Conservation (phyloP, 805 yeast species). For the Wickerhamomyces alni region DNA sequence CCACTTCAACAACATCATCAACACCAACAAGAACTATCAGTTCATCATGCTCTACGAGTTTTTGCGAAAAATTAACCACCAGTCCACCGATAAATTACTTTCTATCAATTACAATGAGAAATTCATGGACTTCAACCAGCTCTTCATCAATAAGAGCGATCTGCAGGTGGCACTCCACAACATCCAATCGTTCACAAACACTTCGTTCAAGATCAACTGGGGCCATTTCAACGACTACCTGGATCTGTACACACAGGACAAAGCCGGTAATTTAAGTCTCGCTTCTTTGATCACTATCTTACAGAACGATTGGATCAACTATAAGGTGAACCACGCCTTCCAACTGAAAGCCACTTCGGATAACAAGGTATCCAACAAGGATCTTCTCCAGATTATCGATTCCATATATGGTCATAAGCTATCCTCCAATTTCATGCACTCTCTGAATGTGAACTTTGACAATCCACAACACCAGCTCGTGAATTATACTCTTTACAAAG, state of each 20-base stretch:
- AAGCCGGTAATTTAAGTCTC: slow-evolving; percentile 4
- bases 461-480: slow-evolving; percentile 25
- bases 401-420: slow-evolving; percentile 33
- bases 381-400: slow-evolving; percentile 27
- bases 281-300: slow-evolving; percentile 31
- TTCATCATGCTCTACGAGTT: slow-evolving; percentile 48
- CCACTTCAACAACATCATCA: slow-evolving; percentile 52
- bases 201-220: slow-evolving; percentile 32
- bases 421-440: slow-evolving; percentile 29
- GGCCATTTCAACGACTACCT: slow-evolving; percentile 18
- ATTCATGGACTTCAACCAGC: slow-evolving; percentile 32
- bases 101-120: slow-evolving; percentile 32
- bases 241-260: slow-evolving; percentile 13
- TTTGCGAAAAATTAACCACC: slow-evolving; percentile 40
- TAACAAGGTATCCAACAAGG: slow-evolving; percentile 29
- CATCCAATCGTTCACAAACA: slow-evolving; percentile 26
- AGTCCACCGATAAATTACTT: slow-evolving; percentile 19
- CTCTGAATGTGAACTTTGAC: slow-evolving; percentile 23
- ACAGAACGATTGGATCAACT: slow-evolving; percentile 34
- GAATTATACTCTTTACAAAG: slow-evolving; percentile 31
- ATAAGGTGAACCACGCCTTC: slow-evolving; percentile 28
- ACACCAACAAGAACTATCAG: slow-evolving; percentile 42
- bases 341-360: slow-evolving; percentile 24
- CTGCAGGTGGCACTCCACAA: slow-evolving; percentile 28
- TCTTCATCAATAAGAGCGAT: slow-evolving; percentile 24